Evolutionary conservation across 805 yeast genomes (phyloP), one percentile per base, ranked within the genome.

Genomic region (Teunomyces cretensis): DNA sequence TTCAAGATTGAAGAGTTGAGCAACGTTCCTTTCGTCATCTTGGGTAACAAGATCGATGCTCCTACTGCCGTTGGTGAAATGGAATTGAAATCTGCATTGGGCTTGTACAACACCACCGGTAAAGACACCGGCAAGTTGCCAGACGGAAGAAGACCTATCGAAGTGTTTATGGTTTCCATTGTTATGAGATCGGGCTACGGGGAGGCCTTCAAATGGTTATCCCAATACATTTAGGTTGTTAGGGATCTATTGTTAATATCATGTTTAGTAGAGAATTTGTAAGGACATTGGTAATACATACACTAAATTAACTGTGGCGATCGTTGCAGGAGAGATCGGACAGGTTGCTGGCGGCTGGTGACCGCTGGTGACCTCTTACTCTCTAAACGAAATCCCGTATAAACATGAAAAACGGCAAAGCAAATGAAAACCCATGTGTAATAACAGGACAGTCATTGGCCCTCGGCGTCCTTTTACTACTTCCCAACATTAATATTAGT

Each of bases 101-200:
- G 96, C 46, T 76, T 94, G 62, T 83, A 80, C 70, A 82, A 81
- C 57, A 90, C 97, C 54, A 94, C 97, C 35, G 98, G 98, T 56
- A 88, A 88, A 71, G 74, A 68, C 47, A 62, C 65, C 32, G 88
- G 87, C 53, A 82, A 80, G 60, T 81, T 81, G 52, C 81, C 83
- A 39, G 81, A 80, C 33, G 85, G 83, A 49, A 79, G 79, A 53
- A 86, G 99, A 75, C 98, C 99, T 41, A 83, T 92, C 46, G 99
- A 94, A 74, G 82, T 94, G 38, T 94, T 82, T 70, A 94, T 94
- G 98, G 92, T 96, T 71, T 89, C 97, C 22, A 96, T 94, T 54
- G 97, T 91, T 45, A 87, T 91, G 96, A 88, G 98, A 80, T 91
- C 88, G 70, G 99, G 99, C 60, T 94, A 94, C 70, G 96, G 96